These are phyloP conservation scores for Ceraceosorus bombacis DNA, from an alignment of 1,284 basidiomycete genomes.

Conservation along the genomic window DNA sequence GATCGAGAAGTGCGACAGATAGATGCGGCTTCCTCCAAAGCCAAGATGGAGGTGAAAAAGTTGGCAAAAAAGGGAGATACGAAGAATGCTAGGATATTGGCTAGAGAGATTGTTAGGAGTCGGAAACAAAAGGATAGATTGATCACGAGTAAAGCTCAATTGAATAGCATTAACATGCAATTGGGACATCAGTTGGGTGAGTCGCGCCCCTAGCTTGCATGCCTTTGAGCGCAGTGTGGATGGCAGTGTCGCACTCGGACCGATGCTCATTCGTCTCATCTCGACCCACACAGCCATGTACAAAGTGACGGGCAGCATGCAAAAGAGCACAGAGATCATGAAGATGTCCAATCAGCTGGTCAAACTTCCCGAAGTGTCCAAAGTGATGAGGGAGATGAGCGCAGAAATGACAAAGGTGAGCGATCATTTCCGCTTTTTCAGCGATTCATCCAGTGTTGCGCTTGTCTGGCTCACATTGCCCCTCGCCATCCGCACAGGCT, in stretches of 20 bases:
- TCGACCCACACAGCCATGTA: slow-evolving; percentile 64
- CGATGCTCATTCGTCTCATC: neutral
- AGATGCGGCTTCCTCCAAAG: slow-evolving; percentile 73
- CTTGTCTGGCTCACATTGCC: neutral
- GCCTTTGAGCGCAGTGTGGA: neutral
- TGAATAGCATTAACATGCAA: slow-evolving; percentile 86
- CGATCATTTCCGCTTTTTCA: neutral
- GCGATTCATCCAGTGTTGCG: too few relatives aligned
- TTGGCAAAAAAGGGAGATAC: slow-evolving; percentile 84
- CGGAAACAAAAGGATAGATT: slow-evolving; percentile 89
- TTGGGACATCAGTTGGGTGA: slow-evolving; percentile 85
- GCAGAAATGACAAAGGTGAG: slow-evolving; percentile 90
- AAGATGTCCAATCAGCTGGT: slow-evolving; percentile 87
- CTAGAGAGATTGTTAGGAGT: slow-evolving; percentile 86
- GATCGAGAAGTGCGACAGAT: slow-evolving; percentile 57
- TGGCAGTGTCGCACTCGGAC: neutral
- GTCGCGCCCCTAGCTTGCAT: slow-evolving; percentile 33
- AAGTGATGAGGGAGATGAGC: slow-evolving; percentile 91
- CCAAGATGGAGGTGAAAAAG: slow-evolving; percentile 73
- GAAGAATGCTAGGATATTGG: slow-evolving; percentile 83
- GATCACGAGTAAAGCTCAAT: slow-evolving; percentile 80
- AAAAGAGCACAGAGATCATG: slow-evolving; percentile 99
- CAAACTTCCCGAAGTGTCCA: slow-evolving; percentile 83
- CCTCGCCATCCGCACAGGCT: slow-evolving; percentile 24
- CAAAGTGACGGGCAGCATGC: slow-evolving; percentile 91